Percentiles rank a stretch among this genome's conserved stretches.
These are phyloP conservation scores for Osmanthus fragrans DNA, from an alignment of 257 asterid species.

Conservation along the genomic window DNA sequence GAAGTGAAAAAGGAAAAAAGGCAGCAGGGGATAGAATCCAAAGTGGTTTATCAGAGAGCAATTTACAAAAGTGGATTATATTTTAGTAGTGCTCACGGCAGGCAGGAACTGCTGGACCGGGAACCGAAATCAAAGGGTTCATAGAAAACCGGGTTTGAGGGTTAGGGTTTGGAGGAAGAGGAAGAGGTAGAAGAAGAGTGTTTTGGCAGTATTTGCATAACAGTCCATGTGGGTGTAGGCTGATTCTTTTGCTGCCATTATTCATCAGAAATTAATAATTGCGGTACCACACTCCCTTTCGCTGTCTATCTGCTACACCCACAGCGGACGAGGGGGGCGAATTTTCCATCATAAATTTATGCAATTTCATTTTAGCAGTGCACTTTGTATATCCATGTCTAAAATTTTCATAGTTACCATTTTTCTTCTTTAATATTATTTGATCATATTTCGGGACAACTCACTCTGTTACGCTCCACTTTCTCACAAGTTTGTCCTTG, in stretches of 20 bases:
- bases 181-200: constrained; percentile 5
- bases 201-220: constrained; percentile 38
- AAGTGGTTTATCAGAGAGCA: constrained; percentile 9
- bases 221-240: constrained; percentile 9
- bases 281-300: constrained; percentile 48
- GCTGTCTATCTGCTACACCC: constrained; percentile 28
- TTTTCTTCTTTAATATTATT: too few species aligned
- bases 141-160: constrained; percentile 22
- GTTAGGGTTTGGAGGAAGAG: constrained; percentile 33
- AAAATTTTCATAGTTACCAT: too few species aligned
- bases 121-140: constrained; percentile 14
- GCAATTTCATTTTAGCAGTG: not conserved
- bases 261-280: constrained; percentile 30
- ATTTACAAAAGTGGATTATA: constrained; percentile 1
- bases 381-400: not conserved
- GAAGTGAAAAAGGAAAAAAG: constrained; percentile 18
- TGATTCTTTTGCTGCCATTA: constrained; percentile 23
- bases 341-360: constrained; percentile 14
- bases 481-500: too few species aligned
- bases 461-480: too few species aligned
- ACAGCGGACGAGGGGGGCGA: constrained; percentile 56
- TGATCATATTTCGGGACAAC: too few species aligned
- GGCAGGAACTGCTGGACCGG: constrained; percentile 17
- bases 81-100: constrained; percentile 9
- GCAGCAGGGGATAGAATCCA: constrained; percentile 26